Evolutionary conservation across 257 asterid species (phyloP).

Genomic region (Ehretia macrophylla): DNA sequence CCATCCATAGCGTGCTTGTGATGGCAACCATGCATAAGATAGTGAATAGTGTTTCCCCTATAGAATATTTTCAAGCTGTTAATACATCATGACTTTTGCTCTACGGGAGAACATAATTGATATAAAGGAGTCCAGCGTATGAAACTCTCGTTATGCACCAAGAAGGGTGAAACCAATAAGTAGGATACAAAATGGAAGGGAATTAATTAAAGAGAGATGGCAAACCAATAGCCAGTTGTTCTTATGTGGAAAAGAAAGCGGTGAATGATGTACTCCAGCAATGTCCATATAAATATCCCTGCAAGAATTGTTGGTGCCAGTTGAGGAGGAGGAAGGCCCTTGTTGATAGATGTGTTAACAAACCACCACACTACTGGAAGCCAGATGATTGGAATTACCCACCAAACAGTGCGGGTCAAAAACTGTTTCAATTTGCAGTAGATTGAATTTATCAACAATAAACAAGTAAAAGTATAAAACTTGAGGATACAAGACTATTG

Average conservation of each 20-base stretch:
- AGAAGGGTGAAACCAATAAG: slow-evolving; percentile 4
- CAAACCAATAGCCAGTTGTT: slow-evolving; percentile 15
- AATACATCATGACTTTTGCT: too few relatives aligned
- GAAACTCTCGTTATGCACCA: too few relatives aligned
- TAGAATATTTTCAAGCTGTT: background rate
- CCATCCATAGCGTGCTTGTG: slow-evolving; percentile 95
- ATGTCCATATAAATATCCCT: slow-evolving; percentile 59
- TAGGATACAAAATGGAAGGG: background rate
- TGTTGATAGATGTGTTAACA: slow-evolving; percentile 26
- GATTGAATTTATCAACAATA: too few relatives aligned
- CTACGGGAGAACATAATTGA: too few relatives aligned
- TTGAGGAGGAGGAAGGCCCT: slow-evolving; percentile 36
- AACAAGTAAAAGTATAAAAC: too few relatives aligned
- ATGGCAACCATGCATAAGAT: slow-evolving; percentile 84
- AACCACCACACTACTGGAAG: slow-evolving; percentile 59
- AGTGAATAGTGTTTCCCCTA: slow-evolving; percentile 83
- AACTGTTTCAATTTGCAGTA: slow-evolving; percentile 32
- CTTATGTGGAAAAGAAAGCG: slow-evolving; percentile 23
- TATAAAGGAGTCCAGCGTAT: too few relatives aligned
- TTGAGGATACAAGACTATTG: too few relatives aligned
- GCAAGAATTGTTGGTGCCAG: slow-evolving; percentile 34
- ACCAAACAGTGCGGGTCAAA: slow-evolving; percentile 67
- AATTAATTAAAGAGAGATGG: too few relatives aligned
- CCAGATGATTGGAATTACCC: slow-evolving; percentile 68
- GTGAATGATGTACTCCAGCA: slow-evolving; percentile 53